Percentiles rank a stretch among this genome's conserved stretches.
phyloP scores from a whole-genome alignment of 257 asterid species.

The Solanum pimpinellifolium region DNA sequence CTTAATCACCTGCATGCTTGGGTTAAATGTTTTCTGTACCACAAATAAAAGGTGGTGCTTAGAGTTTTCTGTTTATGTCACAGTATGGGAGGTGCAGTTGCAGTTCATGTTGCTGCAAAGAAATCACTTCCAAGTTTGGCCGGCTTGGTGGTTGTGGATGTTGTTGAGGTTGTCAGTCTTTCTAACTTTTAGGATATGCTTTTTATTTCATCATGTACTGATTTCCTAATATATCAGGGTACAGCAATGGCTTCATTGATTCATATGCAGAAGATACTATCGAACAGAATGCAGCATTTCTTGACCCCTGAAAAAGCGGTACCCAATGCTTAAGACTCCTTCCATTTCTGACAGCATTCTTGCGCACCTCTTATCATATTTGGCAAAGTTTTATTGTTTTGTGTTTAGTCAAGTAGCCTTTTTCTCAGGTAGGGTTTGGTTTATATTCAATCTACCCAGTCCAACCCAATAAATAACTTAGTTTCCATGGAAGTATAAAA shows the following conservation, averaged over 20 bases:
- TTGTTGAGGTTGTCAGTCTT: conserved; percentile 69
- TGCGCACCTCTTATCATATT: background rate
- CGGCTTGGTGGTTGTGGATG: conserved; percentile 89
- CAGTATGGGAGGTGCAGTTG: conserved; percentile 97
- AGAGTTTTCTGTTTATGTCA: background rate
- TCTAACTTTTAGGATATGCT: background rate
- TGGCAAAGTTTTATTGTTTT: background rate
- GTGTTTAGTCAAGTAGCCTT: background rate
- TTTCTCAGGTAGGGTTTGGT: background rate
- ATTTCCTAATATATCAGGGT: conserved; percentile 51
- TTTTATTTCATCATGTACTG: background rate
- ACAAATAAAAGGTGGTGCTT: background rate
- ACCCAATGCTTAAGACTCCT: conserved; percentile 7
- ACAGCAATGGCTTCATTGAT: conserved; percentile 85
- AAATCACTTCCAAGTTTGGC: conserved; percentile 72
- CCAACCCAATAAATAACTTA: background rate
- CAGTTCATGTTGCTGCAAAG: conserved; percentile 76
- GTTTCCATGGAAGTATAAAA: background rate
- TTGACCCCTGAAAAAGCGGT: conserved; percentile 85
- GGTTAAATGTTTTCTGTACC: background rate
- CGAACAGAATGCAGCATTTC: conserved; percentile 83
- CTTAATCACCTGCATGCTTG: background rate
- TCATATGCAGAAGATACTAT: conserved; percentile 89
- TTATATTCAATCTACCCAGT: background rate
- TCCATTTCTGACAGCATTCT: background rate